These are phyloP conservation scores for Saccharomycopsis microspora DNA, from an alignment of 805 yeast genomes.

Conservation along the genomic window DNA sequence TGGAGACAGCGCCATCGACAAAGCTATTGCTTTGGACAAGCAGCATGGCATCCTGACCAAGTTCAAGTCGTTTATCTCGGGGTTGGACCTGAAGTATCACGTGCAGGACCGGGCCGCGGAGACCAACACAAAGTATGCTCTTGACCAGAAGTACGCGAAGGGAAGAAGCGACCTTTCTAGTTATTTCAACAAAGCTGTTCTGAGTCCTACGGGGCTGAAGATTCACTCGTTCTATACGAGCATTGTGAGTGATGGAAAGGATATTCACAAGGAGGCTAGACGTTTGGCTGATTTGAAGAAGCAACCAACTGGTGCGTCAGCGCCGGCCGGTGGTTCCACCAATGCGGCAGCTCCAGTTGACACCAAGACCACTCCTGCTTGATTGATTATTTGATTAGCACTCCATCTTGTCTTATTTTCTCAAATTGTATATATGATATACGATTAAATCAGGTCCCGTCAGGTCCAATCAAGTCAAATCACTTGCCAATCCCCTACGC, in stretches of 20 bases:
- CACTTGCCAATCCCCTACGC: too few relatives aligned
- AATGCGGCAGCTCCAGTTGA: too few relatives aligned
- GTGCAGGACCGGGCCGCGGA: conserved; percentile 40
- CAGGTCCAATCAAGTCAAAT: too few relatives aligned
- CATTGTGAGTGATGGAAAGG: conserved; percentile 42
- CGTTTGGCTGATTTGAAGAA: conserved; percentile 51
- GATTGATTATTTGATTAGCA: too few relatives aligned
- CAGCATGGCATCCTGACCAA: conserved; percentile 47
- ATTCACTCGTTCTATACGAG: conserved; percentile 49
- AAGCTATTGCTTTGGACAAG: conserved; percentile 53
- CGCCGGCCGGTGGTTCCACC: too few relatives aligned
- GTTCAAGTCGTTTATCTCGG: conserved; percentile 44
- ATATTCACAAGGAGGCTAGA: conserved; percentile 65
- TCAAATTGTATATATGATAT: too few relatives aligned
- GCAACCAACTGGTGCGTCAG: not conserved
- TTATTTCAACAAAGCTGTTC: conserved; percentile 26
- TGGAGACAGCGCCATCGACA: conserved; percentile 47
- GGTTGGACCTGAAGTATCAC: conserved; percentile 51
- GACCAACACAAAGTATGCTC: conserved; percentile 21
- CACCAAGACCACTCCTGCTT: too few relatives aligned
- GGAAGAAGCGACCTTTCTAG: conserved; percentile 30
- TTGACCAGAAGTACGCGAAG: conserved; percentile 25
- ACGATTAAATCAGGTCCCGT: too few relatives aligned
- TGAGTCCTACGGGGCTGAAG: conserved; percentile 38
- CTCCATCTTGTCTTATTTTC: too few relatives aligned